Evolutionary conservation across 805 yeast species (phyloP), one percentile per base, ranked within the genome.

Genomic region (Pichia rugopelliculosa): DNA sequence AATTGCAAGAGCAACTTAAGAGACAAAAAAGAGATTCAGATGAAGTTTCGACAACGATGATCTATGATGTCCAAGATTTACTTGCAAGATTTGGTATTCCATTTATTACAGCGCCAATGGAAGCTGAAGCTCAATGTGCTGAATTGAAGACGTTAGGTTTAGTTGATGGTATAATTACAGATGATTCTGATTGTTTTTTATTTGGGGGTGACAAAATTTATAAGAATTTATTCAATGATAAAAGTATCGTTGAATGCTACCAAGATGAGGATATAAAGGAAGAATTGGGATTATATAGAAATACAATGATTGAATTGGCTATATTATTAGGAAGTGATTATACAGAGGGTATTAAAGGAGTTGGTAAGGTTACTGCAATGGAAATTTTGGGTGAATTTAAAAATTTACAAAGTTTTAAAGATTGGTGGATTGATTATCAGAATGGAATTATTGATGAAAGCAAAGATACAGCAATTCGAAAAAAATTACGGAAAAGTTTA

Each of bases 121-220:
- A 93, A 66, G 99, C 99, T 1, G 99, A 93, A 67, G 98, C 99
- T 0, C 99, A 93, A 59, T 93, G 99, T 67, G 96, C 96, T 0
- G 87, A 84, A 54, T 66, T 93, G 7, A 64, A 79, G 36, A 59
- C 65, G n/a, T 63, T 89, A 21, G 78, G 76, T 0, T 69, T 93
- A 18, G 96, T 91, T 4, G 98, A 93, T 64, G 99, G 99, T 0
- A 84, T 93, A 6, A 82, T 93, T 22, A 93, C 99, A 0, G 99
- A 93, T 66, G 99, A 93, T 70, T 87, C 96, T 55, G 99, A 93
- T 74, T 89, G 95, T 43, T 93, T 93, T 56, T 65, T 93, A 34
- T 93, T 93, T 70, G 98, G 98, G 0, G 96, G 96, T 1, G 78
- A 79, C 46, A 72, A 69, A 38, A 78, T 93, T 3, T 93, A 91